phyloP scores from a whole-genome alignment of 805 yeast species.

The Candida peoriensis region DNA sequence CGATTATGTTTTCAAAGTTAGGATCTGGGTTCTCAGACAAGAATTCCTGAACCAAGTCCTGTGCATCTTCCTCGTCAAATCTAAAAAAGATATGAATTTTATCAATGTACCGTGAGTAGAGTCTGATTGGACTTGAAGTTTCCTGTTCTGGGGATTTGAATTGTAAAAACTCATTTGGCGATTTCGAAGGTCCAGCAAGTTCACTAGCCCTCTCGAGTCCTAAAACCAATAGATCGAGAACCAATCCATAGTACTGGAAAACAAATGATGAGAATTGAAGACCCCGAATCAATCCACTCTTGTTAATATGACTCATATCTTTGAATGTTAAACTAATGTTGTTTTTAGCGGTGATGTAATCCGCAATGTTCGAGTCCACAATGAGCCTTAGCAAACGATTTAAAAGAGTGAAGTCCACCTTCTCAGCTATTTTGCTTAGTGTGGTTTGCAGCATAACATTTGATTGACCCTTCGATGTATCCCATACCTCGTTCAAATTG shows the following conservation, averaged over 20 bases:
- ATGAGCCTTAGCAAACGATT: conserved; percentile 77
- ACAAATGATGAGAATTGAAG: conserved; percentile 87
- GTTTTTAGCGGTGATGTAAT: conserved; percentile 88
- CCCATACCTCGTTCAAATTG: conserved; percentile 77
- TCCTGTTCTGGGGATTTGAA: conserved; percentile 58
- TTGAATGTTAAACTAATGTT: conserved; percentile 78
- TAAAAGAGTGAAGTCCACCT: conserved; percentile 80
- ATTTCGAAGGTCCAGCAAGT: conserved; percentile 69
- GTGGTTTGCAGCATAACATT: conserved; percentile 81
- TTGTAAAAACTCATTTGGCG: conserved; percentile 76
- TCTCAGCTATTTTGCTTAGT: conserved; percentile 69
- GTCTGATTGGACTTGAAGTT: conserved; percentile 65
- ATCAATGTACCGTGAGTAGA: conserved; percentile 81
- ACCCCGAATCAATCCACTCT: conserved; percentile 83
- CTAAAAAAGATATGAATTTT: conserved; percentile 75
- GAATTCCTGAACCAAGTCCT: conserved; percentile 69
- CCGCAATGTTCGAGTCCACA: conserved; percentile 89
- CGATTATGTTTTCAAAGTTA: conserved; percentile 77
- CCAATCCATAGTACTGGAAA: conserved; percentile 84
- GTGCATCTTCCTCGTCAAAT: conserved; percentile 67
- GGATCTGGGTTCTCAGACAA: conserved; percentile 89
- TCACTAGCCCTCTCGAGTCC: conserved; percentile 87
- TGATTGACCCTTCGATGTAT: conserved; percentile 63
- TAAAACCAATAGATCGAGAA: conserved; percentile 72
- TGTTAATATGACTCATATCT: conserved; percentile 93